Percentiles rank a stretch among this genome's conserved stretches.
Evolutionary conservation across 495 filamentous ascomycete genomes (phyloP).

Genomic region (Aspergillus baeticus): DNA sequence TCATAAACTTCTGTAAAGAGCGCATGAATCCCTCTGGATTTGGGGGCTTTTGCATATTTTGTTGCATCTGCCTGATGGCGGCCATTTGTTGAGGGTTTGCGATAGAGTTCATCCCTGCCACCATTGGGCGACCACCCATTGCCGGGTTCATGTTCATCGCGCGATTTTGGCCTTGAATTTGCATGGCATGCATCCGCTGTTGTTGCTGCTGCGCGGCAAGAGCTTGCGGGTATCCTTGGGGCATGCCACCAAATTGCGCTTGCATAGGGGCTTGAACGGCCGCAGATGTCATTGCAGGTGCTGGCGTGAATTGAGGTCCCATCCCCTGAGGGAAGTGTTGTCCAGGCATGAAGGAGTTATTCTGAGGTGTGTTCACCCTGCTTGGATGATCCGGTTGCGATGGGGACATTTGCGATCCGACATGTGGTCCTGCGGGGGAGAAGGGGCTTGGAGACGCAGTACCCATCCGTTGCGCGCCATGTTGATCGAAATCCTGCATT

Average conservation of each 20-base stretch:
- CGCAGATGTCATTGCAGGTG: constrained; percentile 36
- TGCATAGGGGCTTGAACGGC: constrained; percentile 38
- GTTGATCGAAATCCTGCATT: constrained; percentile 71
- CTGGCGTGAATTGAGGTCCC: constrained; percentile 54
- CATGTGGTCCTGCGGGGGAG: constrained; percentile 74
- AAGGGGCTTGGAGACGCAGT: constrained; percentile 92
- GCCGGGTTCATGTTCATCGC: constrained; percentile 61
- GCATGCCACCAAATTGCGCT: constrained; percentile 43
- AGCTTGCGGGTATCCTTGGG: constrained; percentile 50
- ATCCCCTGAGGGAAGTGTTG: constrained; percentile 58
- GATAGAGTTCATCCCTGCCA: constrained; percentile 43
- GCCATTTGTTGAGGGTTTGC: constrained; percentile 48
- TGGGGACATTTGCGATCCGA: constrained; percentile 74
- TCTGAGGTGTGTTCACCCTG: constrained; percentile 74
- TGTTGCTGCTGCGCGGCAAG: constrained; percentile 50
- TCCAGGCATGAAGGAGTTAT: constrained; percentile 58
- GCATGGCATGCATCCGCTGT: constrained; percentile 53
- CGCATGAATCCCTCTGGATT: constrained; percentile 75
- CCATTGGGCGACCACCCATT: constrained; percentile 40
- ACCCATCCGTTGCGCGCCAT: constrained; percentile 75
- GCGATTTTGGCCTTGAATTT: constrained; percentile 59
- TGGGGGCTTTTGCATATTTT: constrained; percentile 56
- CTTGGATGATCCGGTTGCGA: constrained; percentile 74
- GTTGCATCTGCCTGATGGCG: constrained; percentile 57
- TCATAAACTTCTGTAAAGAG: constrained; percentile 70